phyloP scores from a whole-genome alignment of 805 yeast genomes.

The Pichia gijzeniarum region DNA sequence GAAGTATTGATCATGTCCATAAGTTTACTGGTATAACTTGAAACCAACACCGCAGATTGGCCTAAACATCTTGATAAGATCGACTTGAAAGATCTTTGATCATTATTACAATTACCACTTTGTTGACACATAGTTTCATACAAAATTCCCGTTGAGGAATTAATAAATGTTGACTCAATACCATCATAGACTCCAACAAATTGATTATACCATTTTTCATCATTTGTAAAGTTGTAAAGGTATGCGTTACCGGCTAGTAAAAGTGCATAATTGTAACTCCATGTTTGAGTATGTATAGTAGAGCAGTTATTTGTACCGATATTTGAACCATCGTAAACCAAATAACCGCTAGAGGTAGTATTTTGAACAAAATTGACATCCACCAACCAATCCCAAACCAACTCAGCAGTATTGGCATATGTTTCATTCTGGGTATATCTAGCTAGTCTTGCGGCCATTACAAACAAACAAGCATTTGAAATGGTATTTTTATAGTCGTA shows the following conservation, averaged over 20 bases:
- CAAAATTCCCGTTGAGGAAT: constrained; percentile 38
- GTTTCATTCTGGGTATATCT: constrained; percentile 68
- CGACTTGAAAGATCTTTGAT: constrained; percentile 73
- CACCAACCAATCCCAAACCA: constrained; percentile 62
- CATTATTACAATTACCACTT: constrained; percentile 53
- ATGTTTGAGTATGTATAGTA: constrained; percentile 42
- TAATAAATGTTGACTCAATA: constrained; percentile 39
- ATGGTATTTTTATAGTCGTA: constrained; percentile 84
- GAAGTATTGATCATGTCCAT: constrained; percentile 32
- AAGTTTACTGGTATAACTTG: constrained; percentile 40
- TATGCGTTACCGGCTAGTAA: constrained; percentile 65
- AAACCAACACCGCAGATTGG: constrained; percentile 48
- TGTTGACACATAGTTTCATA: constrained; percentile 57
- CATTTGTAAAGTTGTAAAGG: constrained; percentile 55
- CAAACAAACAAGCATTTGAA: constrained; percentile 78
- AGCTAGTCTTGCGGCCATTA: constrained; percentile 76
- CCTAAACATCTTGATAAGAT: constrained; percentile 60
- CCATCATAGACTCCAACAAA: constrained; percentile 34
- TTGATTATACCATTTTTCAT: constrained; percentile 36
- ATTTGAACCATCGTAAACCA: constrained; percentile 54
- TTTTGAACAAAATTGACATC: constrained; percentile 19
- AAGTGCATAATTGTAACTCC: constrained; percentile 70
- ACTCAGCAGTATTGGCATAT: constrained; percentile 67
- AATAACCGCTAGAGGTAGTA: constrained; percentile 30
- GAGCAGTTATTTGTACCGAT: constrained; percentile 40